Base-by-base conservation (phyloP, 2,329 filamentous ascomycete genomes). In the Bipolaris oryzae region DNA sequence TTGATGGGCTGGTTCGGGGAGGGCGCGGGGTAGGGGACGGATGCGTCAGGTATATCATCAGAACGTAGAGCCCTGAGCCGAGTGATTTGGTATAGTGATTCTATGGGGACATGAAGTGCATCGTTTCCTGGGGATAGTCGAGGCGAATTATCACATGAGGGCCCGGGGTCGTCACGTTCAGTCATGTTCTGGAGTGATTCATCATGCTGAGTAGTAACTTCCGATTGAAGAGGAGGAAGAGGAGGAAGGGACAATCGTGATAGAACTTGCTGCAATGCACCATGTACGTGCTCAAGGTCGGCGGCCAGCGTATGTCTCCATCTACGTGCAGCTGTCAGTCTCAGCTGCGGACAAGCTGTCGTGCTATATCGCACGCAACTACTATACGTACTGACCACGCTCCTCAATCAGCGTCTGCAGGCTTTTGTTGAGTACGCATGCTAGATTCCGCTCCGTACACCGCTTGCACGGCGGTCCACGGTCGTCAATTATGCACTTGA, bases 391-490 rank as follows among this genome's bases (percentile, higher is more conserved):
- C 69, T 74, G 63, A 37, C 70, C 71, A 28, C 74, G 56, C 55
- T 83, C 81, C 55, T 82, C 79, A 50, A 83, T 75, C 64, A 83
- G 68, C 9, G 80, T 82, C 65, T 74, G 72, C n/a, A 74, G 73
- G 56, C 80, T 83, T 58, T 83, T 83, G 63, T 84, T 83, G 47
- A 83, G 73, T 28, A 82, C 74, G 62, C 82, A 84, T 31, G 81
- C 79, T 37, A 83, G 58, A 3, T 78, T 78, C 66, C 82, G 78
- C 57, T 82, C 79, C 43, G 76, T 74, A 68, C 82, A 84, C 55
- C 82, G 70, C 54, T 79, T 79, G 63, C 82, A 84, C 15, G 77
- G 75, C 25, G 80, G 76, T 25, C 82, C 80, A 28, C 77, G 77
- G 38, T 76, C 72, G 55, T 78, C 76, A 80, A 84, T 83, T 51